These are phyloP conservation scores for Cardiospermum halicacabum DNA, from an alignment of 345 rosid genomes.

Conservation along the genomic window DNA sequence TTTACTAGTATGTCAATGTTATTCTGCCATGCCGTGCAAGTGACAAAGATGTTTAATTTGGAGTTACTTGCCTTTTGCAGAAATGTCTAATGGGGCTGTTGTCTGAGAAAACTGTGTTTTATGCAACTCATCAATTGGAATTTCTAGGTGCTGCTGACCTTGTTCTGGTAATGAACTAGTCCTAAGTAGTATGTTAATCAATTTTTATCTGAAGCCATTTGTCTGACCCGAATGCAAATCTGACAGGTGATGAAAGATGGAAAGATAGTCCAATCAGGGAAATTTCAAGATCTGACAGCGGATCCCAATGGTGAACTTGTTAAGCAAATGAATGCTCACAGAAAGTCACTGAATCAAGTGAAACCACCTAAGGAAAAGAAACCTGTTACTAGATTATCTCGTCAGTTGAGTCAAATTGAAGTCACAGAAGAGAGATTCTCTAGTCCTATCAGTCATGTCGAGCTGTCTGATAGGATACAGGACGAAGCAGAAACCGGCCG, in stretches of 20 bases:
- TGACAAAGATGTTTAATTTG: not conserved
- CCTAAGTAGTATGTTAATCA: not conserved
- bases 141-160: conserved; percentile 59
- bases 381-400: conserved; percentile 1
- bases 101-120: conserved; percentile 52
- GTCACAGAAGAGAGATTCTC: conserved; percentile 34
- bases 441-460: conserved; percentile 16
- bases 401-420: conserved; percentile 32
- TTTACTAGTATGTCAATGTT: not conserved
- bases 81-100: conserved; percentile 48
- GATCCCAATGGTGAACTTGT: conserved; percentile 57
- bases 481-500: conserved; percentile 55
- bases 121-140: conserved; percentile 65
- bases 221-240: not conserved
- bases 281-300: conserved; percentile 45
- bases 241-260: conserved; percentile 62
- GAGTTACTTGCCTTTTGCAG: conserved; percentile 28
- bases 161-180: conserved; percentile 38
- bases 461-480: conserved; percentile 19
- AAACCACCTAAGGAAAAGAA: conserved; percentile 26
- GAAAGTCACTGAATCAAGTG: conserved; percentile 52
- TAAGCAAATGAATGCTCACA: conserved; percentile 64
- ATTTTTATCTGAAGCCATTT: not conserved
- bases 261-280: conserved; percentile 54
- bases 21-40: not conserved